Evolutionary conservation across 306 rosid species (phyloP).

Genomic region (Macrotyloma uniflorum): DNA sequence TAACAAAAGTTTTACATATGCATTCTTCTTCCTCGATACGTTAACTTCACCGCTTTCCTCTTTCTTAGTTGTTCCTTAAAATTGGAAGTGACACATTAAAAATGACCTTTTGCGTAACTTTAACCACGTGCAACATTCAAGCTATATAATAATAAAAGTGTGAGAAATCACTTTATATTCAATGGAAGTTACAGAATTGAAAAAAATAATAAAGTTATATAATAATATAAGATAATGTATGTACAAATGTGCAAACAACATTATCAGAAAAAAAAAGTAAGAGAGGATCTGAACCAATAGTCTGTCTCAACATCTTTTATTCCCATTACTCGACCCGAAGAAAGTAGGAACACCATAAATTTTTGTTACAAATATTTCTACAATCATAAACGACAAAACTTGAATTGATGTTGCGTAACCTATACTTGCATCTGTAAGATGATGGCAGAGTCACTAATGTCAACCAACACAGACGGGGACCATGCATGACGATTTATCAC

Average conservation of each 20-base stretch:
- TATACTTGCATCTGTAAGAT: not conserved
- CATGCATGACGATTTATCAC: slow-evolving; percentile 12
- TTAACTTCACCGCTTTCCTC: not conserved
- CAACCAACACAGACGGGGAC: slow-evolving; percentile 26
- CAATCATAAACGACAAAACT: slow-evolving; percentile 20
- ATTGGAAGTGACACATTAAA: not conserved
- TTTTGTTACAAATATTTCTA: slow-evolving; percentile 26
- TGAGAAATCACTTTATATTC: not conserved
- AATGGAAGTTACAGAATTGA: not conserved
- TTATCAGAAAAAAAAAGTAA: not conserved
- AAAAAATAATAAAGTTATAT: not conserved
- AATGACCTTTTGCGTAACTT: not conserved
- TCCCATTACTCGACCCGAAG: slow-evolving; percentile 1
- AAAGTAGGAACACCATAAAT: not conserved
- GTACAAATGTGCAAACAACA: not conserved
- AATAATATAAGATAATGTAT: not conserved
- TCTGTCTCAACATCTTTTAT: slow-evolving; percentile 26
- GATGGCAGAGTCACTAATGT: slow-evolving; percentile 13
- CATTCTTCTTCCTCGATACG: slow-evolving; percentile 11
- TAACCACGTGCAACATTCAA: not conserved
- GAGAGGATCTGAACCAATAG: not conserved
- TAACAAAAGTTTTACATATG: not conserved
- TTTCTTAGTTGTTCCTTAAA: not conserved
- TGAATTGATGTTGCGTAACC: slow-evolving; percentile 9
- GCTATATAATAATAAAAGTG: not conserved